Evolutionary conservation across 306 rosid species (phyloP).

Genomic region (Fagus sylvatica): DNA sequence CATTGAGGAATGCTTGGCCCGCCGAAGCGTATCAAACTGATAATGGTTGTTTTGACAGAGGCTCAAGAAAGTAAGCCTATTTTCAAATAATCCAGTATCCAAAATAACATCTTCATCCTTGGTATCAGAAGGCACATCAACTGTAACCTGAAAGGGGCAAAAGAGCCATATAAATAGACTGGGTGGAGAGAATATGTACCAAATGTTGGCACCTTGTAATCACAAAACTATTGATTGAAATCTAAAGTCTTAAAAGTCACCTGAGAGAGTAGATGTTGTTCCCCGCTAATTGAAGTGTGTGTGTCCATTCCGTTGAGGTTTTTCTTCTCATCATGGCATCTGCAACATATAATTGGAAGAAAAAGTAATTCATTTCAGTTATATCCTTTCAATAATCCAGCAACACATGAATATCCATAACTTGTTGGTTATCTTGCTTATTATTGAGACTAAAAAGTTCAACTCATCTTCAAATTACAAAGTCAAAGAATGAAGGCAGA

Average conservation of each 20-base stretch:
- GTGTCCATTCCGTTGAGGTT: constrained; percentile 13
- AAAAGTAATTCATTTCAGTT: constrained; percentile 2
- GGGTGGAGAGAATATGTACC: background rate
- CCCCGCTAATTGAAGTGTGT: constrained; percentile 42
- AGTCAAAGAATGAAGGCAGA: no score
- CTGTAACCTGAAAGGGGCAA: constrained; percentile 36
- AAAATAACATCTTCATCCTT: constrained; percentile 42
- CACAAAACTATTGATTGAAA: background rate
- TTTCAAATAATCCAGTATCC: constrained; percentile 39
- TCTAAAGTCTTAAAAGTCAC: constrained; percentile 22
- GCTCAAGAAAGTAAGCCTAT: constrained; percentile 42
- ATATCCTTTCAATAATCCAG: no score
- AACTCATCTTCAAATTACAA: no score
- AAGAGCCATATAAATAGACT: constrained; percentile 6
- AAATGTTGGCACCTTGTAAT: background rate
- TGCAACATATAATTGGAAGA: constrained; percentile 10
- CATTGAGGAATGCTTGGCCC: constrained; percentile 68
- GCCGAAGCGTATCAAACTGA: constrained; percentile 64
- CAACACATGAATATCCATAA: no score
- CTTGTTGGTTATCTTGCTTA: no score
- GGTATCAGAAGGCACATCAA: constrained; percentile 41
- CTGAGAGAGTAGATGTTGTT: constrained; percentile 43
- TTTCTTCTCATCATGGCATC: constrained; percentile 27
- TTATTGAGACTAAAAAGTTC: no score
- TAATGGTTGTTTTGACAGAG: constrained; percentile 46